A percentile compares a stretch with the other conserved stretches of the same genome.
Conservation (phyloP, 805 yeast genomes). For the Naumovozyma baii region DNA sequence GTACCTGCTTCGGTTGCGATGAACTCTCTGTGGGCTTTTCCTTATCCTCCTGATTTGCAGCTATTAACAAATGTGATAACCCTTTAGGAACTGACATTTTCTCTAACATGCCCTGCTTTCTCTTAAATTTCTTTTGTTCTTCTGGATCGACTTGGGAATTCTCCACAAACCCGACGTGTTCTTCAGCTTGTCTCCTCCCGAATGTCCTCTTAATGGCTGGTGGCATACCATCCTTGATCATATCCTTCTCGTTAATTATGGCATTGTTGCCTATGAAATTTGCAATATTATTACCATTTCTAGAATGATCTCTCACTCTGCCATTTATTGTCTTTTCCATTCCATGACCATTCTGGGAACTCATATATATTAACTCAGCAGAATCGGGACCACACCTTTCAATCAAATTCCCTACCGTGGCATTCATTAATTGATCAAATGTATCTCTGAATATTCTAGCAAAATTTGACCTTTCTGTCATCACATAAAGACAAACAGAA, state of each 20-base stretch:
- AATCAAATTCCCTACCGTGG: constrained; percentile 52
- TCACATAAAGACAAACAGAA: constrained; percentile 51
- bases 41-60: constrained; percentile 21
- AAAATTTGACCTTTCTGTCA: constrained; percentile 56
- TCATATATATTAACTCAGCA: constrained; percentile 40
- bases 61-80: constrained; percentile 41
- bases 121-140: constrained; percentile 41
- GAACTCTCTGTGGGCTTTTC: neutral
- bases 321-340: neutral
- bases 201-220: constrained; percentile 46
- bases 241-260: neutral
- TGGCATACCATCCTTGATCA: constrained; percentile 38
- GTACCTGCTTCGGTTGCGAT: too few species aligned
- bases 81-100: constrained; percentile 47
- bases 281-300: neutral
- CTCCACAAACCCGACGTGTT: constrained; percentile 31
- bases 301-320: constrained; percentile 4
- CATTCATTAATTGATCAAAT: constrained; percentile 56
- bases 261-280: neutral
- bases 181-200: constrained; percentile 25
- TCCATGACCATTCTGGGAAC: neutral
- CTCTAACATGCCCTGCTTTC: constrained; percentile 41
- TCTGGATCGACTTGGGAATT: constrained; percentile 31
- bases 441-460: constrained; percentile 56
- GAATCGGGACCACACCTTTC: constrained; percentile 58